Base-by-base conservation (phyloP, 1,284 basidiomycete genomes). In the Cryptococcus hybrid region DNA sequence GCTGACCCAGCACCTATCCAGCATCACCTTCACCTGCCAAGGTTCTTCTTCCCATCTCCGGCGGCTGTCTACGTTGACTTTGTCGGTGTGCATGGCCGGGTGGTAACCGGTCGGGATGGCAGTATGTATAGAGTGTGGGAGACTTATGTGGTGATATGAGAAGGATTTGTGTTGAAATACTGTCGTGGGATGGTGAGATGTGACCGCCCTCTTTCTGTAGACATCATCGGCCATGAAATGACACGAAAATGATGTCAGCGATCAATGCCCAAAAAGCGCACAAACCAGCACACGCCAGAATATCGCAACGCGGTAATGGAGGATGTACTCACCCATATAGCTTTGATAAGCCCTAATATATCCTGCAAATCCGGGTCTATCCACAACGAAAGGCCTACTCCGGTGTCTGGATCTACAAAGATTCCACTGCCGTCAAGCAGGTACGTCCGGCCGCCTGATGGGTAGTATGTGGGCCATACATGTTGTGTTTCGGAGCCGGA, bases 61-160 rank as follows among this genome's bases (percentile, higher is more conserved):
- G 38, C 3, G 34, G 34, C 18, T 34, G 18, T 47, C 7, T 35
- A 15, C 9, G 24, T 12, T 13, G 8, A 30, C 30, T 47, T 15
- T 7, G 8, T 7, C 18, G 36, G n/a, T 42, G 50, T 15, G 15
- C 37, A 5, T 18, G 39, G 15, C 36, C 35, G 18, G 39, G 50
- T 3, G 44, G n/a, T 8, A 66, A 55, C 64, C 67, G 66, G 2
- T 55, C 54, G 8, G 66, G 62, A 63, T 71, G 67, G 46, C 66
- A 69, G 54, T 69, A 71, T 48, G 46, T 56, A 49, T 71, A 66
- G 46, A 67, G 69, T 13, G 68, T 50, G 7, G 47, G 49, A 9
- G 57, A 51, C 47, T 58, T 60, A 2, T 42, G 37, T 3, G 69
- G 65, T 11, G 61, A 56, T 2, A 71, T 57, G 43, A 71, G 57